A percentile compares a stretch with the other conserved stretches of the same genome.
Conservation (phyloP, 768 basidiomycete species). For the Leccinum truebloodii region DNA sequence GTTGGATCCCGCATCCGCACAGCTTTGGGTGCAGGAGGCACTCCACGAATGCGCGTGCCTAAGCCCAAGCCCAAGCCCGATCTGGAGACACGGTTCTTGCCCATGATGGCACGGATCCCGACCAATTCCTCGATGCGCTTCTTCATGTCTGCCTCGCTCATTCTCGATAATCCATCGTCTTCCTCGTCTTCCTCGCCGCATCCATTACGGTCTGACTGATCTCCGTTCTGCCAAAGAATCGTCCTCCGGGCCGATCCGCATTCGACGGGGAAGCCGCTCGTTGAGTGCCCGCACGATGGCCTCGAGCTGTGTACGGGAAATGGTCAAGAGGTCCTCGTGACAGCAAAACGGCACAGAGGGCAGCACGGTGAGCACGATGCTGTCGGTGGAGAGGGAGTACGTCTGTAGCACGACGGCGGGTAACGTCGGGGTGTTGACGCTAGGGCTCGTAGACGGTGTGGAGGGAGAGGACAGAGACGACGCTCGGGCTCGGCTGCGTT, state of each 20-base stretch:
- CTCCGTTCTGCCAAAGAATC: conserved; percentile 21
- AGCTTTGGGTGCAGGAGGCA: conserved; percentile 32
- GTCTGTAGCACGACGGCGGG: conserved; percentile 60
- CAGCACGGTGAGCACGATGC: conserved; percentile 64
- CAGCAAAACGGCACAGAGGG: conserved; percentile 65
- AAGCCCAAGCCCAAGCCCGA: conserved; percentile 27
- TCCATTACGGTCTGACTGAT: background rate
- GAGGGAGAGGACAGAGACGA: conserved; percentile 8
- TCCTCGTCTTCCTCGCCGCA: conserved; percentile 5
- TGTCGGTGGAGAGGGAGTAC: conserved; percentile 49
- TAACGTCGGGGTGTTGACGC: conserved; percentile 1
- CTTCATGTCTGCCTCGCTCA: conserved; percentile 48
- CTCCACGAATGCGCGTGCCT: conserved; percentile 18
- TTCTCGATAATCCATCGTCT: conserved; percentile 20
- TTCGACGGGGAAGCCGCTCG: conserved; percentile 49
- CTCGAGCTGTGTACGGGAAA: conserved; percentile 56
- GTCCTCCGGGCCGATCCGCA: conserved; percentile 48
- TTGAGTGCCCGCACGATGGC: conserved; percentile 57
- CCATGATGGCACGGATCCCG: conserved; percentile 45
- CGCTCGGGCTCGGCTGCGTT: conserved; percentile 18
- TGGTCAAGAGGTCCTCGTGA: conserved; percentile 69
- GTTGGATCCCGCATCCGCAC: conserved; percentile 23
- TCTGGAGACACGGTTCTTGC: conserved; percentile 28
- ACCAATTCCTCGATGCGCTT: conserved; percentile 59
- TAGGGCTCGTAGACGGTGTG: conserved; percentile 10